Percentiles rank a stretch among this genome's conserved stretches.
Evolutionary conservation across 352 stramenopile genomes (phyloP).

Genomic region (Phytophthora agathidicida): DNA sequence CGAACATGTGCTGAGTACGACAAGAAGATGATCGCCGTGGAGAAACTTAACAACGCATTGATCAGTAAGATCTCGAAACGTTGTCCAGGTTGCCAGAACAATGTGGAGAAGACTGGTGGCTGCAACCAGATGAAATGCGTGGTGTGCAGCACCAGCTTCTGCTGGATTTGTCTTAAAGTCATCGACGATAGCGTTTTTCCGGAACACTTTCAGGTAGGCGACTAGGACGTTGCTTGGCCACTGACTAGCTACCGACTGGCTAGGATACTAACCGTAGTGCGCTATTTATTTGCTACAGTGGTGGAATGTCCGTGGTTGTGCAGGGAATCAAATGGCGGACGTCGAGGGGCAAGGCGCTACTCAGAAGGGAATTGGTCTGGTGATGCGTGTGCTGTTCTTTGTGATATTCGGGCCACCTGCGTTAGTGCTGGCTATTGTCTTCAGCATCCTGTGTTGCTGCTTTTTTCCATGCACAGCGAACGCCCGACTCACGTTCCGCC

Average conservation of each 20-base stretch:
- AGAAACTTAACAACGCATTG: conserved; percentile 83
- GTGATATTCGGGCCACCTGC: conserved; percentile 69
- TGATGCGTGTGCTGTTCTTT: conserved; percentile 63
- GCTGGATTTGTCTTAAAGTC: conserved; percentile 86
- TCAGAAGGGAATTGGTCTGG: conserved; percentile 39
- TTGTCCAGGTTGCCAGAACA: conserved; percentile 88
- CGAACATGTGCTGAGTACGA: conserved; percentile 81
- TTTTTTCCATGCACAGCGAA: conserved; percentile 64
- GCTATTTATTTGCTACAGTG: conserved; percentile 39
- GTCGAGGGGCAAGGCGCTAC: conserved; percentile 47
- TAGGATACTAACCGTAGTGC: background rate
- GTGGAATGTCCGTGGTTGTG: conserved; percentile 80
- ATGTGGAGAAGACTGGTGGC: conserved; percentile 90
- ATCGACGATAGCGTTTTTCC: conserved; percentile 89
- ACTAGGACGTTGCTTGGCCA: too few species aligned
- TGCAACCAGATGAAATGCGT: conserved; percentile 93
- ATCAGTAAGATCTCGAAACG: conserved; percentile 84
- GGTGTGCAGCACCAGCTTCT: conserved; percentile 85
- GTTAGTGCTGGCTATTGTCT: conserved; percentile 59
- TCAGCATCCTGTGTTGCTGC: conserved; percentile 66
- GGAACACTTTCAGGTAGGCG: conserved; percentile 79
- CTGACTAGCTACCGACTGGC: too few species aligned
- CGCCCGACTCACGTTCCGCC: conserved; percentile 48
- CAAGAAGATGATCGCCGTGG: conserved; percentile 71
- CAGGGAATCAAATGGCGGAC: conserved; percentile 76